Evolutionary conservation across 2,329 filamentous ascomycete species (phyloP).

Genomic region (Neonectria neomacrospora): DNA sequence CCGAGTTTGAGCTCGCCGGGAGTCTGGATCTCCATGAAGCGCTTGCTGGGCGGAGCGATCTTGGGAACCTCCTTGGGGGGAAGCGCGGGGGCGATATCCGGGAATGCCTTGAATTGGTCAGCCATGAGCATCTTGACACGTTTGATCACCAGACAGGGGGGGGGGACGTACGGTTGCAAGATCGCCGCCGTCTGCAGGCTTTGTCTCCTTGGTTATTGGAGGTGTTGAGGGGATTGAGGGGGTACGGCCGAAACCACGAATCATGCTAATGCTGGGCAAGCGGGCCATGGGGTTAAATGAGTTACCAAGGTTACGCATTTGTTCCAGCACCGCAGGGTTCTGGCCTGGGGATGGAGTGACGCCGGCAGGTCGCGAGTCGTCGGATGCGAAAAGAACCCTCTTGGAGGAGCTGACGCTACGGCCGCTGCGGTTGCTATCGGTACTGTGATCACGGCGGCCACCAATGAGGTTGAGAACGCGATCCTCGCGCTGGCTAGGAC

Average conservation of each 20-base stretch:
- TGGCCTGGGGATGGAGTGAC: constrained; percentile 35
- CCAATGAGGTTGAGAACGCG: constrained; percentile 77
- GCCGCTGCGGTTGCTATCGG: constrained; percentile 76
- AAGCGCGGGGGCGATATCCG: constrained; percentile 65
- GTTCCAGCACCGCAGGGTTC: constrained; percentile 76
- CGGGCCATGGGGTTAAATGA: constrained; percentile 85
- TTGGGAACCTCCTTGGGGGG: constrained; percentile 66
- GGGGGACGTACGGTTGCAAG: constrained; percentile 63
- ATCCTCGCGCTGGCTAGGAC: constrained; percentile 62
- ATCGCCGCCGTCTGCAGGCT: constrained; percentile 63
- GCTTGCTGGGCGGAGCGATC: constrained; percentile 74
- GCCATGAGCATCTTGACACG: constrained; percentile 9
- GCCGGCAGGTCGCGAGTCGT: constrained; percentile 47
- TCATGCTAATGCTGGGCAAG: constrained; percentile 77
- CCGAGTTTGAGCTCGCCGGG: constrained; percentile 76
- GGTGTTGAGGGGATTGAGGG: constrained; percentile 50
- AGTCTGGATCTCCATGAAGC: constrained; percentile 78
- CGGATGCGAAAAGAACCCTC: constrained; percentile 62
- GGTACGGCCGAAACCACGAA: constrained; percentile 78
- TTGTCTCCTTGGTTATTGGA: constrained; percentile 54
- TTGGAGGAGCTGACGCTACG: constrained; percentile 71
- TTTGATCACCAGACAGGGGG: neutral
- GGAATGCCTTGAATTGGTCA: constrained; percentile 64
- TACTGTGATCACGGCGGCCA: constrained; percentile 80
- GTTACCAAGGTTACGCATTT: constrained; percentile 82